Evolutionary conservation across 2,329 filamentous ascomycete genomes (phyloP).

Genomic region (Hypomyces perniciosus): DNA sequence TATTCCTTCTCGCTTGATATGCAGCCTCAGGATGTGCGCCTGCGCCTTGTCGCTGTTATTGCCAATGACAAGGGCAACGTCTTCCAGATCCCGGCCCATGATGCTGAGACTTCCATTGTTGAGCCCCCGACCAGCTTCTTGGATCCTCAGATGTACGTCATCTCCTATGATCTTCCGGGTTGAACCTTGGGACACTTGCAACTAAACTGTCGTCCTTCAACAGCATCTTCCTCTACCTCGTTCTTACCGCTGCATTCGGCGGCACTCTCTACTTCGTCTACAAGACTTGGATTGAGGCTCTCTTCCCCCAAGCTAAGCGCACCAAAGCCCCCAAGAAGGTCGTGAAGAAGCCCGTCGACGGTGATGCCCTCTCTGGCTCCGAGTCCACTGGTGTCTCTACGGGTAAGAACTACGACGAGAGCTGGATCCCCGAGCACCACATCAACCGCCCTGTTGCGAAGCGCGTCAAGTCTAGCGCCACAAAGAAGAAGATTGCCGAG

Average conservation of each 20-base stretch:
- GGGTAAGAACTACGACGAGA: constrained; percentile 77
- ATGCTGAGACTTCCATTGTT: constrained; percentile 77
- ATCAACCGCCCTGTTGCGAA: constrained; percentile 75
- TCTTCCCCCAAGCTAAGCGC: constrained; percentile 88
- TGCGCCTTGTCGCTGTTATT: constrained; percentile 73
- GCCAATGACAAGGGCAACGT: constrained; percentile 59
- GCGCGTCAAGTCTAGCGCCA: constrained; percentile 55
- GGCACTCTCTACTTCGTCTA: constrained; percentile 94
- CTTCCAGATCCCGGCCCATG: constrained; percentile 74
- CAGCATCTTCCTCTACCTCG: constrained; percentile 95
- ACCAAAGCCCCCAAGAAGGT: constrained; percentile 52
- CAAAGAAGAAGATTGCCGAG: constrained; percentile 35
- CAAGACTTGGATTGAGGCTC: constrained; percentile 92
- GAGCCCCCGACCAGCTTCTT: constrained; percentile 88
- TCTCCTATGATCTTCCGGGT: not conserved
- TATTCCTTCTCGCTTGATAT: constrained; percentile 87
- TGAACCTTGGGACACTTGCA: not conserved
- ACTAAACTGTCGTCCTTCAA: not conserved
- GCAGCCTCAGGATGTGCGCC: constrained; percentile 80
- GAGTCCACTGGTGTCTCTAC: constrained; percentile 65
- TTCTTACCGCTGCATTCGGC: constrained; percentile 72
- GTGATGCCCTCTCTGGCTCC: constrained; percentile 58
- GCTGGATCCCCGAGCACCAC: constrained; percentile 88
- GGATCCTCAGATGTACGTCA: constrained; percentile 85
- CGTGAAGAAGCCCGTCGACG: constrained; percentile 60